Base-by-base conservation (phyloP, 441 rosid genomes). In the Cnidoscolus chayamansa region DNA sequence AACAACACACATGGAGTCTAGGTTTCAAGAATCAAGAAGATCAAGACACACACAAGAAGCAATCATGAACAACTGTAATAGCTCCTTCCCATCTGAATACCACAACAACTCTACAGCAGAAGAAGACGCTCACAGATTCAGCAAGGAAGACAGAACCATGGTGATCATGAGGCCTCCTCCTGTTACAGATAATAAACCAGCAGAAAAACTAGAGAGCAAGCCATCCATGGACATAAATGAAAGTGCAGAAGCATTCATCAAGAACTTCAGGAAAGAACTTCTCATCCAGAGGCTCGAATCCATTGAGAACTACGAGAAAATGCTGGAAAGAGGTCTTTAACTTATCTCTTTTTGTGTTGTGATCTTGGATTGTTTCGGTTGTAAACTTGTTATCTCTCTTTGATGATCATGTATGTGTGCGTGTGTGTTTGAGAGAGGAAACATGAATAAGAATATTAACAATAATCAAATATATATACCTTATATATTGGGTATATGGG, bases 161-260 rank as follows among this genome's bases (percentile, higher is more conserved):
- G 3, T 25, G 35, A 61, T 47, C 25, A 25, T 25, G 25, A 25
- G 25, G 25, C 25, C 25, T 25, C 63, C 73, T 50, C 77, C 32
- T 54, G 79, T 7, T 5, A 20, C 15, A 1, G 75, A 72, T 2
- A 30, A 56, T 17, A 63, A 55, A 8, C 48, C 74, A 1, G 65
- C 30, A 17, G 9, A 47, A 25, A 72, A 72, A 68, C 76, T 81
- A 5, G 81, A 75, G 77, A 82, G 82, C 67, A 61, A 72, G 76
- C 82, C 80, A 72, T 76, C 84, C n/a, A 81, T 81, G 76, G 97
- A 93, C 80, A 83, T 92, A 37, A 84, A 92, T 19, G 77, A 87
- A 66, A 87, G 93, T 45, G 98, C 97, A 0, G 98, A 92, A 65
- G 90, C 88, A n/a, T 92, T 92, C 81, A 92, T 90, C 79, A 70